These are phyloP conservation scores for Phytophthora pistaciae DNA, from an alignment of 352 stramenopile genomes.

Conservation along the genomic window DNA sequence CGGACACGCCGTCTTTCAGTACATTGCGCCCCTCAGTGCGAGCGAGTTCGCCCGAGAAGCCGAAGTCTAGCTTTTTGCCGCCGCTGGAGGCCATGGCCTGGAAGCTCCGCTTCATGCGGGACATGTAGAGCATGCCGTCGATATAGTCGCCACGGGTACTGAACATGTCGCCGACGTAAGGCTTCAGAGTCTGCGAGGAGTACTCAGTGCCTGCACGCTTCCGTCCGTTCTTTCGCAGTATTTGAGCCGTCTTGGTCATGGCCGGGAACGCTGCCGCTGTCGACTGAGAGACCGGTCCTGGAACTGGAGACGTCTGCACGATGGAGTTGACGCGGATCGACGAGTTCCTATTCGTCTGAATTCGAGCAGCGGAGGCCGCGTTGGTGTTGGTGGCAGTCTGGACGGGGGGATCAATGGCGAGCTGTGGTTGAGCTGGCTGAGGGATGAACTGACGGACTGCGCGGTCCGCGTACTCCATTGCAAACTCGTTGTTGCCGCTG, in stretches of 20 bases:
- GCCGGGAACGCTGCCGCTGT: slow-evolving; percentile 11
- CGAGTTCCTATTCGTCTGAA: slow-evolving; percentile 2
- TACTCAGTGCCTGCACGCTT: slow-evolving; percentile 46
- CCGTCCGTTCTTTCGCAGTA: slow-evolving; percentile 53
- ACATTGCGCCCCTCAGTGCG: slow-evolving; percentile 27
- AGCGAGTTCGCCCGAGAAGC: slow-evolving; percentile 24
- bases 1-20: slow-evolving; percentile 66
- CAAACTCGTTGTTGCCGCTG: slow-evolving; percentile 65
- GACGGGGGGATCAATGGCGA: not conserved
- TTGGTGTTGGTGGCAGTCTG: not conserved
- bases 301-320: slow-evolving; percentile 5
- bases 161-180: slow-evolving; percentile 85
- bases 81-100: slow-evolving; percentile 47
- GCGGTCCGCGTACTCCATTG: slow-evolving; percentile 67
- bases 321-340: slow-evolving; percentile 17
- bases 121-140: slow-evolving; percentile 90
- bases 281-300: slow-evolving; percentile 5
- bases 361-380: not conserved
- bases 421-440: slow-evolving; percentile 14
- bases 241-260: slow-evolving; percentile 25
- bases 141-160: slow-evolving; percentile 84
- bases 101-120: slow-evolving; percentile 82
- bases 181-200: slow-evolving; percentile 57
- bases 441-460: slow-evolving; percentile 30
- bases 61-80: slow-evolving; percentile 23